Percentiles rank a stretch among this genome's conserved stretches.
phyloP scores from a whole-genome alignment of 1,139 yeast species.

The Casaregolazyma suthepensis region DNA sequence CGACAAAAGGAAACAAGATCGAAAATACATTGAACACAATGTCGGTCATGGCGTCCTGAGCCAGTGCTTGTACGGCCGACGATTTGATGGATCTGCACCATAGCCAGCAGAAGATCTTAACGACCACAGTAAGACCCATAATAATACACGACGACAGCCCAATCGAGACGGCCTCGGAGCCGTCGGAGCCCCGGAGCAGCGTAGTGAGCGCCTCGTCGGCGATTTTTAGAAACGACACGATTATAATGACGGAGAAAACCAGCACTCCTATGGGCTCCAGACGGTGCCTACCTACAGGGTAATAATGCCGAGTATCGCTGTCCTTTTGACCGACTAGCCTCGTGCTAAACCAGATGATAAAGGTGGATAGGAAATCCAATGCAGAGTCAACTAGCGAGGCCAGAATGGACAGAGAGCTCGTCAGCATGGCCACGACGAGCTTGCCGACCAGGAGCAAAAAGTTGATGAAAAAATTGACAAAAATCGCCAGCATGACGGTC shows the following conservation, averaged over 20 bases:
- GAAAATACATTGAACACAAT: slow-evolving; percentile 67
- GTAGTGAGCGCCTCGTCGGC: slow-evolving; percentile 52
- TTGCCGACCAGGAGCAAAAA: slow-evolving; percentile 57
- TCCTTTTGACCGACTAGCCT: slow-evolving; percentile 51
- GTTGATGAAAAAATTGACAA: slow-evolving; percentile 59
- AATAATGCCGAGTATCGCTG: slow-evolving; percentile 39
- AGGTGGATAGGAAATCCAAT: slow-evolving; percentile 67
- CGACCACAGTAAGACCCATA: slow-evolving; percentile 57
- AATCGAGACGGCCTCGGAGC: slow-evolving; percentile 40
- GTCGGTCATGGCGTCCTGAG: slow-evolving; percentile 79
- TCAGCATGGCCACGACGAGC: slow-evolving; percentile 52
- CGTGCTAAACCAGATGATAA: slow-evolving; percentile 63
- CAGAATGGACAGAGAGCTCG: slow-evolving; percentile 65
- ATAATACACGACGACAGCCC: slow-evolving; percentile 52
- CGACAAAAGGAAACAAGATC: slow-evolving; percentile 60
- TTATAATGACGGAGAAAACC: slow-evolving; percentile 64
- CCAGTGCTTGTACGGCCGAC: slow-evolving; percentile 68
- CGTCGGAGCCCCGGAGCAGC: slow-evolving; percentile 21
- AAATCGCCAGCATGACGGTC: slow-evolving; percentile 53
- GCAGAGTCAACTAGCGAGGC: slow-evolving; percentile 76
- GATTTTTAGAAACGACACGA: slow-evolving; percentile 67
- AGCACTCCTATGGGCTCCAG: slow-evolving; percentile 75
- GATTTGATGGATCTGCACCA: slow-evolving; percentile 63
- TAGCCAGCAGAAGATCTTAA: slow-evolving; percentile 55
- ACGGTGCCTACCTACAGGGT: slow-evolving; percentile 68